These are phyloP conservation scores for Verbascum thapsus DNA, from an alignment of 257 asterid species.

Conservation along the genomic window DNA sequence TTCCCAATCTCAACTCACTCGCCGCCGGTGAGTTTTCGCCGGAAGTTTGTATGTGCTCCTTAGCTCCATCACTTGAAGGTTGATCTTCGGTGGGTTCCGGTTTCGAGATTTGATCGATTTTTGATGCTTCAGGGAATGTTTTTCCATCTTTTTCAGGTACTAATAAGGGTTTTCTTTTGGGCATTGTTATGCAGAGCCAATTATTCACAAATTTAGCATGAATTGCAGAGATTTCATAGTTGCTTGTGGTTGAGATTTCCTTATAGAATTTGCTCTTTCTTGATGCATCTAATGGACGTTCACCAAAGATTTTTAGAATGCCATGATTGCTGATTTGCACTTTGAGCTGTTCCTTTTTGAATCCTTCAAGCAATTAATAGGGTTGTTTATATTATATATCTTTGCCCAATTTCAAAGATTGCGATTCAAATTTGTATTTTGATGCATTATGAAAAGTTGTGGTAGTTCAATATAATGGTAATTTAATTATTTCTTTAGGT, in stretches of 20 bases:
- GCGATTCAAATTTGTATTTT: too few relatives aligned
- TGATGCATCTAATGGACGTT: slow-evolving; percentile 34
- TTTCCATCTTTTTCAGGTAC: background rate
- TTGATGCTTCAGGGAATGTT: background rate
- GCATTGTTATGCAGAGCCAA: slow-evolving; percentile 40
- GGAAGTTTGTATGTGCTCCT: background rate
- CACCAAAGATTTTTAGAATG: slow-evolving; percentile 47
- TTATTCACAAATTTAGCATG: slow-evolving; percentile 37
- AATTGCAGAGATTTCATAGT: slow-evolving; percentile 31
- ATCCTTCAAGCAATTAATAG: slow-evolving; percentile 33
- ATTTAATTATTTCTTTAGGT: too few relatives aligned
- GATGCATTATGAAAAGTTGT: too few relatives aligned
- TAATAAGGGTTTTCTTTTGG: slow-evolving; percentile 2
- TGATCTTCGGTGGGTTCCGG: background rate
- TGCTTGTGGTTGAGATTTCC: slow-evolving; percentile 32
- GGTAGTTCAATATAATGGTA: too few relatives aligned
- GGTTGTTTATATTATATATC: background rate
- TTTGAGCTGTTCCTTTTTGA: slow-evolving; percentile 47
- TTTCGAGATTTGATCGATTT: slow-evolving; percentile 7
- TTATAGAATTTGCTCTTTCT: slow-evolving; percentile 34
- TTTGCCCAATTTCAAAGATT: too few relatives aligned
- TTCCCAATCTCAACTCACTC: background rate
- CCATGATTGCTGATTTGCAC: slow-evolving; percentile 42
- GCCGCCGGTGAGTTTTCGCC: background rate
- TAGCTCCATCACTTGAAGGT: background rate